phyloP scores from a whole-genome alignment of 1,284 basidiomycete genomes.

The Cryptococcus deneoformans region DNA sequence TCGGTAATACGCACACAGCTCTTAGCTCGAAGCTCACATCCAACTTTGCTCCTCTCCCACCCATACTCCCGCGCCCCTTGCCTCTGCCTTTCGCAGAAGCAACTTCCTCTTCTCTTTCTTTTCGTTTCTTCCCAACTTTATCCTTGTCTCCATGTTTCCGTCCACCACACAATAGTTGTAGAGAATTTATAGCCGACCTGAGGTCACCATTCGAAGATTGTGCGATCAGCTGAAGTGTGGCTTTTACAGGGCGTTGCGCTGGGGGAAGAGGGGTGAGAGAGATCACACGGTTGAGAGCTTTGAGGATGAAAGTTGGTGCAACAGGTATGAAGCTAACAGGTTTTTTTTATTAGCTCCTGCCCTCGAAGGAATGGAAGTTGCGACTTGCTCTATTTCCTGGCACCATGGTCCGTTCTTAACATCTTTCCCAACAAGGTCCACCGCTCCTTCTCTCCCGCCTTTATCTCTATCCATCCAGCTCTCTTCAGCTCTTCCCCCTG shows the following conservation, averaged over 20 bases:
- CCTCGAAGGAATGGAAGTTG: background rate
- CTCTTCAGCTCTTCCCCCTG: slow-evolving; percentile 60
- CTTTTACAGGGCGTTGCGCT: slow-evolving; percentile 56
- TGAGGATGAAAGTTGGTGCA: slow-evolving; percentile 76
- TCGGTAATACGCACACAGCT: slow-evolving; percentile 41
- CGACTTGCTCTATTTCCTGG: slow-evolving; percentile 66
- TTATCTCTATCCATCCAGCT: slow-evolving; percentile 52
- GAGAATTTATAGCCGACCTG: slow-evolving; percentile 83
- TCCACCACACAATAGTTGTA: slow-evolving; percentile 65
- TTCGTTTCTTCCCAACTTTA: slow-evolving; percentile 13
- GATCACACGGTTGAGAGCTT: slow-evolving; percentile 69
- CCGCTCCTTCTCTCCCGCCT: slow-evolving; percentile 54
- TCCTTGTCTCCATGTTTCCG: slow-evolving; percentile 5
- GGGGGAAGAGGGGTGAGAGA: slow-evolving; percentile 51
- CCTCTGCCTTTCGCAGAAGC: slow-evolving; percentile 26
- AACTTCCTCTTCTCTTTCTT: slow-evolving; percentile 5
- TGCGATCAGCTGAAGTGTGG: slow-evolving; percentile 69
- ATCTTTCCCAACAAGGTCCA: slow-evolving; percentile 53
- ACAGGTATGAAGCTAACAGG: slow-evolving; percentile 79
- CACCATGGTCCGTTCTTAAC: slow-evolving; percentile 68
- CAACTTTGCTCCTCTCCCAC: slow-evolving; percentile 44
- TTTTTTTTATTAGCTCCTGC: background rate
- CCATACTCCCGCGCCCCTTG: slow-evolving; percentile 34
- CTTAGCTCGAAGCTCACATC: slow-evolving; percentile 44
- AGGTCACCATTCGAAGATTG: slow-evolving; percentile 85